Base-by-base conservation (phyloP, 768 basidiomycete species). In the Dendrothele bispora region DNA sequence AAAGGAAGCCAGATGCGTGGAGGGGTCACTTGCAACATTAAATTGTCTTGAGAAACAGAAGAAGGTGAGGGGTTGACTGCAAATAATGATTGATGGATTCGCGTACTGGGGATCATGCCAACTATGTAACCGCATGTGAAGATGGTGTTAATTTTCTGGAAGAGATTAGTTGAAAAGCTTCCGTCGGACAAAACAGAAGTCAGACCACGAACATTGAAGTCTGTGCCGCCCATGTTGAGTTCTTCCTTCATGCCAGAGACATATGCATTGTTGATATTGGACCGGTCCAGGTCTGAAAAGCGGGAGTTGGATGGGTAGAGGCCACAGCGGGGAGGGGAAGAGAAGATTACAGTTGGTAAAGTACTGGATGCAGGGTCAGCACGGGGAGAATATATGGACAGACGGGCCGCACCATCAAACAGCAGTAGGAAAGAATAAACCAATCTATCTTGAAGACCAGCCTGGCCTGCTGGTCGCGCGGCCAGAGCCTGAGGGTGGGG, bases 191-290 rank as follows among this genome's bases (percentile, higher is more conserved):
- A n/a, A n/a, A n/a, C n/a, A n/a, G n/a, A n/a, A n/a, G n/a, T n/a
- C 17, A 26, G 24, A 39, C 38, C 11, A 29, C 70, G 52, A 42
- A 79, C 77, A 56, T 88, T 86, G 57, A 80, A 79, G 39, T 88
- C 72, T 32, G 75, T 82, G 30, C 83, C 84, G 35, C 70, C 61
- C 82, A 87, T 84, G 47, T 74, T 55, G 29, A 88, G 70, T 18
- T 85, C 85, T 62, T 88, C 83, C 51, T 75, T 82, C 85, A 90
- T 86, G 5, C 86, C 86, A 4, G 83, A 86, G n/a, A 86, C 83
- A 62, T 86, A 88, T 10, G 86, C 86, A 62, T 88, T 88, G 54
- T 73, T 71, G 24, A 88, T 69, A 62, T 86, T 86, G 26, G 83
- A 82, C 47, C 84, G 68, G 61, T 86, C 84, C 18, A 87, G 69